Evolutionary conservation across 2,329 filamentous ascomycete genomes (phyloP).

Genomic region (Penicillium rolfsii): DNA sequence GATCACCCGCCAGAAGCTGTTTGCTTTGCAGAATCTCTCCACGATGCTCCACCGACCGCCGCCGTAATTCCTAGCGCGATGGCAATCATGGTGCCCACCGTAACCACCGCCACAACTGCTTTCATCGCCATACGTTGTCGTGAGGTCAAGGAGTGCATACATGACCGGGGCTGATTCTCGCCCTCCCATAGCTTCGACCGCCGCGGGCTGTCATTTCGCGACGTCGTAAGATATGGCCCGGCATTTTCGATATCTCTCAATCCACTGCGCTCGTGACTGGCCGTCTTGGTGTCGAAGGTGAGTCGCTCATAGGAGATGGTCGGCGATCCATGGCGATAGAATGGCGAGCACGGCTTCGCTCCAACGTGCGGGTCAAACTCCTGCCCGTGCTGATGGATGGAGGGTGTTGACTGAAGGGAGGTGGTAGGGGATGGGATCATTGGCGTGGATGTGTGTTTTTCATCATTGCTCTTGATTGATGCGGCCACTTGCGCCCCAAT

Average conservation of each 20-base stretch:
- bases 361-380: conserved; percentile 46
- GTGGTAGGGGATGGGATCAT: conserved; percentile 13
- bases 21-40: conserved; percentile 41
- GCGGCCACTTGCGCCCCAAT: conserved; percentile 33
- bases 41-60: conserved; percentile 50
- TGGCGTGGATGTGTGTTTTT: conserved; percentile 22
- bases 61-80: conserved; percentile 51
- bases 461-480: conserved; percentile 29
- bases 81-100: conserved; percentile 49
- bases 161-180: conserved; percentile 41
- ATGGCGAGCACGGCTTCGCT: conserved; percentile 49
- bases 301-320: conserved; percentile 34
- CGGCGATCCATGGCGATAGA: conserved; percentile 47
- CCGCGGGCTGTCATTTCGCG: conserved; percentile 26
- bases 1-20: conserved; percentile 29
- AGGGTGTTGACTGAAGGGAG: conserved; percentile 28
- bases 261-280: conserved; percentile 19
- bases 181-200: conserved; percentile 41
- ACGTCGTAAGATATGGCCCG: conserved; percentile 20
- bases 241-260: conserved; percentile 41
- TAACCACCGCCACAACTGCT: conserved; percentile 45
- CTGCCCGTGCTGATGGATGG: conserved; percentile 12
- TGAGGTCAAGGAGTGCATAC: conserved; percentile 39
- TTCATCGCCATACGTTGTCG: conserved; percentile 46
- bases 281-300: conserved; percentile 29